Base-by-base conservation (phyloP, 2,329 filamentous ascomycete genomes). In the Botrytis galanthina region DNA sequence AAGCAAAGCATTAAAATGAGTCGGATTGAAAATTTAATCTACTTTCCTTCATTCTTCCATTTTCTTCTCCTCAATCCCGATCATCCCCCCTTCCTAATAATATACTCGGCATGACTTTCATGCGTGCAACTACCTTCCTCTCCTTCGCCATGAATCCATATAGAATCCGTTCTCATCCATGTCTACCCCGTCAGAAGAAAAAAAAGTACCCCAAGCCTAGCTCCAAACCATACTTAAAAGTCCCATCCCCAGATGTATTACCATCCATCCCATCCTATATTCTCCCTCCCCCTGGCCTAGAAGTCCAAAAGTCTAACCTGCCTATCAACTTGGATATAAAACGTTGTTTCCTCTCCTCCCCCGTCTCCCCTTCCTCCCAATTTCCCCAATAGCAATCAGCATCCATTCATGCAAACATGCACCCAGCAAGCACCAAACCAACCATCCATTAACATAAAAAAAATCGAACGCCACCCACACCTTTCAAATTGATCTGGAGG, bases 271-370 rank as follows among this genome's bases (percentile, higher is more conserved):
- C 60, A 39, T 63, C 37, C 35, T n/a, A 61, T 29, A 61, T 7
- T 61, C 59, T 61, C n/a, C 35, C 26, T n/a, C 37, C 32, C 26
- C 37, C 22, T n/a, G 46, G 64, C 64, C 35, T 54, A 12, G n/a
- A 51, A 51, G 63, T 44, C 46, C 63, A 37, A 67, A 68, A 68
- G 46, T 35, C 48, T 39, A 39, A 35, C 64, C 64, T 54, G 46
- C 46, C 32, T 61, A n/a, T 37, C 60, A n/a, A 54, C 46, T 51
- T 68, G 64, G 64, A 68, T 68, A 68, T 68, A 68, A 54, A 68
- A 54, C 35, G 35, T 68, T 16, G 8, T 54, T 46, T 48, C 64
- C 35, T 37, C 46, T 54, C 26, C 32, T 26, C 46, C 44, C 20
- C 32, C 12, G 3, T n/a, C 64, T 67, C 35, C 26, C 46, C 63